Evolutionary conservation across 2,329 filamentous ascomycete genomes (phyloP).

Genomic region (Cadophora gregata): DNA sequence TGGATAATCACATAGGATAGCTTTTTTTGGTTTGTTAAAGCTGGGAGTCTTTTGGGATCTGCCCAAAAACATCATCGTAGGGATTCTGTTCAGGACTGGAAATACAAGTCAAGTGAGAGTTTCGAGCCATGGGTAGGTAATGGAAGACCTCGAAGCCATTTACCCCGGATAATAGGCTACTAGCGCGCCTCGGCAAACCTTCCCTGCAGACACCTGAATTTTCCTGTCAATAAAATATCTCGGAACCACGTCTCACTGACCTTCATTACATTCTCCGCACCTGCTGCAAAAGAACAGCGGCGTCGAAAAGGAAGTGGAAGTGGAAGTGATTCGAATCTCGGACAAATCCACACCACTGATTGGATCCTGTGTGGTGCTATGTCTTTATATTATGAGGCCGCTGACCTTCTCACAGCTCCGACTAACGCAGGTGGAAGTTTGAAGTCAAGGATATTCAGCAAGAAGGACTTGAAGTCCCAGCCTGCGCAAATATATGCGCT

Average conservation of each 20-base stretch:
- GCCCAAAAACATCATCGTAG: no score
- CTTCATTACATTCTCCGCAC: not conserved
- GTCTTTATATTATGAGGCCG: slow-evolving; percentile 96
- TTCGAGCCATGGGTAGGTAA: not conserved
- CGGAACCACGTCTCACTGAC: not conserved
- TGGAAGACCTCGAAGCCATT: not conserved
- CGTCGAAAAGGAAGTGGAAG: not conserved
- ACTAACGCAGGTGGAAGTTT: slow-evolving; percentile 78
- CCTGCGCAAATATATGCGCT: slow-evolving; percentile 87
- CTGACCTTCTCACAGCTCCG: slow-evolving; percentile 70
- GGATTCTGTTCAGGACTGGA: not conserved
- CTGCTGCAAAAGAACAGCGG: not conserved
- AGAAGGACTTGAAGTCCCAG: slow-evolving; percentile 75
- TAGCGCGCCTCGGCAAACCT: slow-evolving; percentile 1
- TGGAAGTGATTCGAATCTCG: not conserved
- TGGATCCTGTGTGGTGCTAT: slow-evolving; percentile 53
- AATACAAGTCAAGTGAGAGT: not conserved
- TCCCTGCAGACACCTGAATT: no score
- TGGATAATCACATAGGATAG: not conserved
- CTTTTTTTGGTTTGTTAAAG: not conserved
- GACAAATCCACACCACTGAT: not conserved
- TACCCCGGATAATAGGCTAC: not conserved
- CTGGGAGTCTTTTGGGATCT: no score
- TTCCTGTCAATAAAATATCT: not conserved
- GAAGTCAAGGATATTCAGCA: slow-evolving; percentile 82